Conservation (phyloP, 192 early-diverging fungal genomes). For the Phlyctochytrium bullatum region DNA sequence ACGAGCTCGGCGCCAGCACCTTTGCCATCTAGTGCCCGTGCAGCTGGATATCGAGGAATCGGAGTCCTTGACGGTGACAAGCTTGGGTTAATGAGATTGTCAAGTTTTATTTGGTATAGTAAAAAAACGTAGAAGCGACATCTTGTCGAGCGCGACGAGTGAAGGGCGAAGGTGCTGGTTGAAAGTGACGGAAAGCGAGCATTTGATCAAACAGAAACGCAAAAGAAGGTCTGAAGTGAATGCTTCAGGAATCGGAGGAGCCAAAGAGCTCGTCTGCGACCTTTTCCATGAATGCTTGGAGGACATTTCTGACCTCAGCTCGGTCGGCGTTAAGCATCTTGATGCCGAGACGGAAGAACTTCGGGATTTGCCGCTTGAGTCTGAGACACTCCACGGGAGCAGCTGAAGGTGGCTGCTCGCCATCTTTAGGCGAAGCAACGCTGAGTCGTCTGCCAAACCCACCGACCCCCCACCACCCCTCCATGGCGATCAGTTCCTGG, state of each 20-base stretch:
- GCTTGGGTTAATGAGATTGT: neutral
- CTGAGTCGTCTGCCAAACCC: neutral
- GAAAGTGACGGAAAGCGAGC: neutral
- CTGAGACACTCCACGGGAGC: neutral
- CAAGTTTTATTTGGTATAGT: neutral
- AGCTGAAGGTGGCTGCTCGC: constrained; percentile 5
- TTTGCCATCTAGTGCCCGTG: neutral
- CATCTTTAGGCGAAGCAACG: neutral
- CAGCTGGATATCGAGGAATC: neutral
- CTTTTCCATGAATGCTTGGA: constrained; percentile 45
- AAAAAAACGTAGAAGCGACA: neutral
- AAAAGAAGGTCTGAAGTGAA: neutral
- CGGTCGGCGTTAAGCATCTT: constrained; percentile 44
- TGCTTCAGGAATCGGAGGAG: neutral
- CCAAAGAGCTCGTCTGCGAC: constrained; percentile 43
- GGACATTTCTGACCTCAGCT: constrained; percentile 37
- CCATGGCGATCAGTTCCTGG: constrained; percentile 42
- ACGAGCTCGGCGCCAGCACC: neutral
- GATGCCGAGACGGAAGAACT: constrained; percentile 38
- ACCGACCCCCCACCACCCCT: constrained; percentile 36
- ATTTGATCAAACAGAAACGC: neutral
- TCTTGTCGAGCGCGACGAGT: too few species aligned
- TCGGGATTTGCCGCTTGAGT: constrained; percentile 28
- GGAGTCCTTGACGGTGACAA: neutral
- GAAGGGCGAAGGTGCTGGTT: too few species aligned